Evolutionary conservation across 129 eudicot genomes (phyloP).

Genomic region (Chrysanthemum makinoi): DNA sequence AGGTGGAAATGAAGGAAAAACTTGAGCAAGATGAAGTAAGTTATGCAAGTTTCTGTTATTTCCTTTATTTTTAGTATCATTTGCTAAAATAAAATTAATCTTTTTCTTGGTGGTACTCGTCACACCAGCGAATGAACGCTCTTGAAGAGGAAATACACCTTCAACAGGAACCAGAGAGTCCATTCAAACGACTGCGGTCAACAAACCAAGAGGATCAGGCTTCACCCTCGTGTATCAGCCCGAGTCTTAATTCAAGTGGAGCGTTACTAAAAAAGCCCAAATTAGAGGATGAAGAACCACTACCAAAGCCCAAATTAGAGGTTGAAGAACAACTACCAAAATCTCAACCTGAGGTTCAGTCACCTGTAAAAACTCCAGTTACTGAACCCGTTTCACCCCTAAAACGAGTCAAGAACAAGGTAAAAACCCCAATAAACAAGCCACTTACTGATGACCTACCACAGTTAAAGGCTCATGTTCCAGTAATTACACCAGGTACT

Average conservation of each 20-base stretch:
- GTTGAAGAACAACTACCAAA: constrained; percentile 23
- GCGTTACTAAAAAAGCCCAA: constrained; percentile 25
- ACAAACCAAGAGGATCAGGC: constrained; percentile 47
- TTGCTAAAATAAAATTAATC: neutral
- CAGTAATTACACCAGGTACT: constrained; percentile 48
- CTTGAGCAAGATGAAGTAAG: constrained; percentile 37
- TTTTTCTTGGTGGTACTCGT: constrained; percentile 3
- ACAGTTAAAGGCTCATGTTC: constrained; percentile 39
- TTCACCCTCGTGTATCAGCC: constrained; percentile 37
- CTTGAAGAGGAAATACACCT: constrained; percentile 49
- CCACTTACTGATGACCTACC: constrained; percentile 45
- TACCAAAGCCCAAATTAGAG: constrained; percentile 29
- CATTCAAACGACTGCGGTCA: constrained; percentile 60
- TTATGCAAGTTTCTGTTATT: neutral
- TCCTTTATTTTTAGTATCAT: constrained; percentile 19
- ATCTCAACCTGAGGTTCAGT: constrained; percentile 19
- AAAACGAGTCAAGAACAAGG: constrained; percentile 40
- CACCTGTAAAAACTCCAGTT: constrained; percentile 11
- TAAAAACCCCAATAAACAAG: constrained; percentile 57
- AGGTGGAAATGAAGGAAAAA: constrained; percentile 19
- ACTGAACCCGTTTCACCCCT: constrained; percentile 30
- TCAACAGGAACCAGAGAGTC: constrained; percentile 54
- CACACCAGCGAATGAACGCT: constrained; percentile 31
- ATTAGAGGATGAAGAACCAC: constrained; percentile 28
- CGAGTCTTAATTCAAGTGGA: constrained; percentile 20